Percentiles rank a stretch among this genome's conserved stretches.
phyloP scores from a whole-genome alignment of 257 asterid species.

The Primulina huaijiensis region DNA sequence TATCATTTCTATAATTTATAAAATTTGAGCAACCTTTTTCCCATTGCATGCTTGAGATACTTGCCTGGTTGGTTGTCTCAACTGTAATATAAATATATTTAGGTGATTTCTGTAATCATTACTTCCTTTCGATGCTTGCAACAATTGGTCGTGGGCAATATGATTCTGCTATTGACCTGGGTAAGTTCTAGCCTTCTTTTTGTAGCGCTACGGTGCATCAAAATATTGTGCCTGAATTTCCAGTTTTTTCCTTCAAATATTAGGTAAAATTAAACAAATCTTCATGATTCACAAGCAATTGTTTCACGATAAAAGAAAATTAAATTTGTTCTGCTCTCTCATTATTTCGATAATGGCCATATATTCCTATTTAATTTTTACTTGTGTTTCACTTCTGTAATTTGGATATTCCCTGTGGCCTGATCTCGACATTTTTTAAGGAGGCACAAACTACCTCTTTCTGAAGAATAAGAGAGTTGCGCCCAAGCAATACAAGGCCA shows the following conservation, averaged over 20 bases:
- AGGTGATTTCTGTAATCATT: slow-evolving; percentile 88
- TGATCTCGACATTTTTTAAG: background rate
- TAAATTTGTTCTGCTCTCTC: background rate
- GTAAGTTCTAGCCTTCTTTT: slow-evolving; percentile 30
- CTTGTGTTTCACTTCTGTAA: background rate
- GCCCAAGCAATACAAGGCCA: slow-evolving; percentile 14
- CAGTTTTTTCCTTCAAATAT: slow-evolving; percentile 11
- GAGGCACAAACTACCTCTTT: slow-evolving; percentile 7
- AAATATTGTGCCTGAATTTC: slow-evolving; percentile 17
- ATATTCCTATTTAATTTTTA: background rate
- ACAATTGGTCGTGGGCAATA: slow-evolving; percentile 63
- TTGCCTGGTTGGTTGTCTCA: slow-evolving; percentile 13
- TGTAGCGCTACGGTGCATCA: slow-evolving; percentile 3
- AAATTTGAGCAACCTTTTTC: slow-evolving; percentile 1
- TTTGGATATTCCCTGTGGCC: background rate
- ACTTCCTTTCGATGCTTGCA: slow-evolving; percentile 89
- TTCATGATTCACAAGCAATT: slow-evolving; percentile 5
- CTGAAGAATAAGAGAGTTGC: slow-evolving; percentile 11
- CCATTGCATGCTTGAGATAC: slow-evolving; percentile 16
- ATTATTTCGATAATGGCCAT: background rate
- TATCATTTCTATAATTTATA: slow-evolving; percentile 19
- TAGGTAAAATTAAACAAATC: background rate
- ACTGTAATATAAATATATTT: slow-evolving; percentile 14
- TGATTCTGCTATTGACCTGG: slow-evolving; percentile 55
- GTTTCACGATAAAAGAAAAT: background rate